These are phyloP conservation scores for Bassia scoparia DNA, from an alignment of 148 eudicot species.

Conservation along the genomic window DNA sequence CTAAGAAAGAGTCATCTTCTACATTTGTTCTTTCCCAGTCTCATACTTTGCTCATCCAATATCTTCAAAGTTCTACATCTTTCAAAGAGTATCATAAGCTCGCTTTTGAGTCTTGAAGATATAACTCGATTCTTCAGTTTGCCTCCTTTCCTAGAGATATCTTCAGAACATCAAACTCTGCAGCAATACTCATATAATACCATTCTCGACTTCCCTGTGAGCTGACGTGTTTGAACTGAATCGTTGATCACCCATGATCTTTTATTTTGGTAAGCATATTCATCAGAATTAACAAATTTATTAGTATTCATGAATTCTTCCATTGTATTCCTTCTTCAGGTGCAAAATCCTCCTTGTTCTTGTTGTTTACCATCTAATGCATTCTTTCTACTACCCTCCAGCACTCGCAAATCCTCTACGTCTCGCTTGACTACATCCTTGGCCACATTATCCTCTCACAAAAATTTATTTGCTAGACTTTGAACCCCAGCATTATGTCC, in stretches of 20 bases:
- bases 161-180: constrained; percentile 34
- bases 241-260: constrained; percentile 29
- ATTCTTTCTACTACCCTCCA: constrained; percentile 32
- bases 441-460: constrained; percentile 27
- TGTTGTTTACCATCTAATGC: constrained; percentile 12
- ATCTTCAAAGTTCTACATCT: constrained; percentile 25
- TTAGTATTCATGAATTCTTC: constrained; percentile 26
- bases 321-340: constrained; percentile 26
- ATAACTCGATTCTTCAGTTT: constrained; percentile 31
- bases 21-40: constrained; percentile 24
- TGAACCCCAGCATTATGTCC: constrained; percentile 25
- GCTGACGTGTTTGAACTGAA: constrained; percentile 31
- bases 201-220: constrained; percentile 34
- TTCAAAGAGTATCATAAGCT: constrained; percentile 27
- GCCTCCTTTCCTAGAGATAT: constrained; percentile 29
- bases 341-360: constrained; percentile 25
- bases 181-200: constrained; percentile 31
- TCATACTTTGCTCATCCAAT: constrained; percentile 22
- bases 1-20: constrained; percentile 30
- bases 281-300: constrained; percentile 28
- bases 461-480: constrained; percentile 41
- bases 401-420: constrained; percentile 25
- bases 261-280: constrained; percentile 26
- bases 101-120: constrained; percentile 23
- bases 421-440: constrained; percentile 30